Evolutionary conservation across 208 protist genomes (phyloP), one percentile per base, ranked within the genome.

Genomic region (Endotrypanum monterogeii): DNA sequence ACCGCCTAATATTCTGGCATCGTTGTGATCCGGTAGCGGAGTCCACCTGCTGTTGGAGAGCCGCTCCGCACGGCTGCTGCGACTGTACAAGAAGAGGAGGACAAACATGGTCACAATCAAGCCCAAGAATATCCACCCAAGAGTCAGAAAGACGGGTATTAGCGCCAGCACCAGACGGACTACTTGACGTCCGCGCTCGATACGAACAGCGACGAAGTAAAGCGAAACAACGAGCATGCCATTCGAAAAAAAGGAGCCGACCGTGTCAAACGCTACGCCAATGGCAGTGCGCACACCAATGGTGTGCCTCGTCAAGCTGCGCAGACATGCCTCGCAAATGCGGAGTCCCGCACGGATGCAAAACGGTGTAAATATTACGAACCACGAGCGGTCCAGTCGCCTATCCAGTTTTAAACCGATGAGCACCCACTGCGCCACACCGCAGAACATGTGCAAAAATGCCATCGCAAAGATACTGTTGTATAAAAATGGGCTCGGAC

Each of bases 171-270:
- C 60, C 70, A 95, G 79, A 48, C 71, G 75, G 1, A 85, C 77
- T 69, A 66, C 72, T 14, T 73, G 39, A 44, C 73, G 82, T 6
- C 89, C 93, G 14, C 80, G 87, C 68, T 89, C 78, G 35, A 97
- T 86, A 52, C 86, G 88, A 25, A 90, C 90, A 25, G 84, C 89
- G 56, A 91, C 83, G 74, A 97, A 90, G 81, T 95, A 97, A 9
- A 97, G 80, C 28, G 90, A 92, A 41, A 86, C 71, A 44, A 97
- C 80, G 41, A 94, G 60, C 41, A 91, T 83, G 72, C 93, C 89
- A 74, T 97, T 95, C 35, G 82, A 78, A 70, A 95, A 93, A 76
- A 97, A 93, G 61, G 93, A 91, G 65, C 88, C 87, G 20, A 97
- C 62, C 18, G 86, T 92, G 79, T 95, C 90, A 68, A 97, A 97